Evolutionary conservation across 1,284 basidiomycete genomes (phyloP).

Genomic region (Ganoderma lucidum): DNA sequence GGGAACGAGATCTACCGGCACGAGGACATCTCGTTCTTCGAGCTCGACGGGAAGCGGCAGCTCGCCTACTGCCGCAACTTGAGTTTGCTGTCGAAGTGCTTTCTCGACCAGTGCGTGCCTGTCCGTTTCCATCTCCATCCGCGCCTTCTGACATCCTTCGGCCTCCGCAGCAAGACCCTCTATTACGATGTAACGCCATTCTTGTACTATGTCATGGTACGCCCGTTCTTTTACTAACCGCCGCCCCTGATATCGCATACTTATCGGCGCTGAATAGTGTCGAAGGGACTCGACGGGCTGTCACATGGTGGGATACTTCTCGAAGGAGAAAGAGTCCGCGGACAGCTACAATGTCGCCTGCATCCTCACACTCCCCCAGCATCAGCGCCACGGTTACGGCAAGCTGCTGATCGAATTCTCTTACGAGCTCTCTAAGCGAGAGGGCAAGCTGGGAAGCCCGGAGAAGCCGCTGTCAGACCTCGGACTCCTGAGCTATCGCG

Average conservation of each 20-base stretch:
- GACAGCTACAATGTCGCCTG: slow-evolving; percentile 99
- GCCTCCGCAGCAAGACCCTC: slow-evolving; percentile 83
- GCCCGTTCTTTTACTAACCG: slow-evolving; percentile 35
- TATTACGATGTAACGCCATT: slow-evolving; percentile 99
- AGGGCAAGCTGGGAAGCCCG: slow-evolving; percentile 94
- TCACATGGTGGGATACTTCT: slow-evolving; percentile 98
- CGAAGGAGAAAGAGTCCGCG: slow-evolving; percentile 98
- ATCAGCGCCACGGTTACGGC: slow-evolving; percentile 96
- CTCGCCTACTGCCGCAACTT: slow-evolving; percentile 98
- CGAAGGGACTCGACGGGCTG: slow-evolving; percentile 91
- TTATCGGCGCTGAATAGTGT: slow-evolving; percentile 54
- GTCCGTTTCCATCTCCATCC: slow-evolving; percentile 14
- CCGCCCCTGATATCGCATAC: slow-evolving; percentile 18
- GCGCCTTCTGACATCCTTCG: slow-evolving; percentile 36
- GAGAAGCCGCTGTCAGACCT: slow-evolving; percentile 98
- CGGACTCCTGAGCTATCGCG: slow-evolving; percentile 92
- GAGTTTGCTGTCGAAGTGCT: slow-evolving; percentile 96
- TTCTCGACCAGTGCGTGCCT: slow-evolving; percentile 87
- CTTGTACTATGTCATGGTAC: slow-evolving; percentile 98
- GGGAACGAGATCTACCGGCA: slow-evolving; percentile 99
- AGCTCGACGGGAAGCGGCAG: slow-evolving; percentile 97
- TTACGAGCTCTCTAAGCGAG: slow-evolving; percentile 97
- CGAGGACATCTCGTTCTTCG: slow-evolving; percentile 97
- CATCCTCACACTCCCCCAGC: slow-evolving; percentile 97
- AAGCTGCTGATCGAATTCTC: slow-evolving; percentile 98